These are phyloP conservation scores for Uncinocarpus reesii DNA, from an alignment of 2,329 filamentous ascomycete species.

Conservation along the genomic window DNA sequence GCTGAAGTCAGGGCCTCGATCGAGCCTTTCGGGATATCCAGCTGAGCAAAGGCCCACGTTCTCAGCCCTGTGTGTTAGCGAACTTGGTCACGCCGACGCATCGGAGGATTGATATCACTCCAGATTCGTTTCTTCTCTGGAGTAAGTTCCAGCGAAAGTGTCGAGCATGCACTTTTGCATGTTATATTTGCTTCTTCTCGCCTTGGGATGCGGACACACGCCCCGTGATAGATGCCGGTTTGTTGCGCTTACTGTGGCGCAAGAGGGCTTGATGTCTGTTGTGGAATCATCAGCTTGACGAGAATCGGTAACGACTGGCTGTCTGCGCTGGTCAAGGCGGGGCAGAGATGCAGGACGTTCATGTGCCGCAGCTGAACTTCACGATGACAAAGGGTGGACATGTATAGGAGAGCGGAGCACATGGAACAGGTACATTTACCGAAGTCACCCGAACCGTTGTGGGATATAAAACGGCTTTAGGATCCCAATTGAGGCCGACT, in stretches of 20 bases:
- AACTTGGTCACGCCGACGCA: neutral
- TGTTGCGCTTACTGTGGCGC: neutral
- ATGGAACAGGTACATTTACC: neutral
- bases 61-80: slow-evolving; percentile 3
- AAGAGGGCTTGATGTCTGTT: neutral
- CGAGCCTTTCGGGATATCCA: neutral
- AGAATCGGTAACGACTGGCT: neutral
- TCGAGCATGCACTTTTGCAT: neutral
- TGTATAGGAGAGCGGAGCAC: neutral
- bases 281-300: neutral
- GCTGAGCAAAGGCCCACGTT: neutral
- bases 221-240: neutral
- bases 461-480: neutral
- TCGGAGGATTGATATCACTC: neutral
- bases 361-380: neutral
- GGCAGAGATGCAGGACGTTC: neutral
- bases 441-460: no score
- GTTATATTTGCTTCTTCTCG: neutral
- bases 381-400: neutral
- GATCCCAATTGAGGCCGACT: no score
- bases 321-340: neutral
- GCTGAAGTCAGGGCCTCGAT: neutral
- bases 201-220: neutral
- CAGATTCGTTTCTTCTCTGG: neutral
- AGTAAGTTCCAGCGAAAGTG: slow-evolving; percentile 7